Evolutionary conservation across 345 rosid genomes (phyloP).

Genomic region (Murraya paniculata): DNA sequence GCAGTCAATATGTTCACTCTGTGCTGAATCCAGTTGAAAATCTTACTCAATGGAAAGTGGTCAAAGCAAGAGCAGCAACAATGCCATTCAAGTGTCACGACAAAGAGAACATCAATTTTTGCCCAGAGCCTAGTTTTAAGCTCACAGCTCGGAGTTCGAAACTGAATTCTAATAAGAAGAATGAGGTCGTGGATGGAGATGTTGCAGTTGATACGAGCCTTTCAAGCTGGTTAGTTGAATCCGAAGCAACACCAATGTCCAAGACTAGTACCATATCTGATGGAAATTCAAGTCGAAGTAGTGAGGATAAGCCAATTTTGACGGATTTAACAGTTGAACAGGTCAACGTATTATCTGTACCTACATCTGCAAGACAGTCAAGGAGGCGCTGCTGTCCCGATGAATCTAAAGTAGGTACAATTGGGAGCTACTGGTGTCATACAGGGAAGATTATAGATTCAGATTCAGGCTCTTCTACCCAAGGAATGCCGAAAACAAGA

Average conservation of each 20-base stretch:
- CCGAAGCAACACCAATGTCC: conserved; percentile 38
- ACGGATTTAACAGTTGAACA: conserved; percentile 41
- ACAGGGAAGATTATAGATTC: conserved; percentile 30
- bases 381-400: conserved; percentile 33
- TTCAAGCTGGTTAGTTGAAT: conserved; percentile 59
- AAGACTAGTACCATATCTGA: conserved; percentile 30
- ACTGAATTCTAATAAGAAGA: conserved; percentile 7
- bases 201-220: conserved; percentile 60
- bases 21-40: conserved; percentile 58
- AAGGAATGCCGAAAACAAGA: conserved; percentile 34
- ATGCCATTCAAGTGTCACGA: conserved; percentile 32
- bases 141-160: neutral
- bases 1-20: conserved; percentile 31
- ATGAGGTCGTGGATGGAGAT: conserved; percentile 25
- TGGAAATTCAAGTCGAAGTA: conserved; percentile 26
- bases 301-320: conserved; percentile 33
- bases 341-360: conserved; percentile 32
- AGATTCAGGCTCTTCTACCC: conserved; percentile 34
- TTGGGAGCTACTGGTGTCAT: conserved; percentile 58
- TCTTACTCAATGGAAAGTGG: conserved; percentile 40
- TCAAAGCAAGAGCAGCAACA: conserved; percentile 26
- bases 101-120: conserved; percentile 38
- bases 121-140: conserved; percentile 27
- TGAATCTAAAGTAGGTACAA: conserved; percentile 53
- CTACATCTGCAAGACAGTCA: conserved; percentile 31